These are phyloP conservation scores for Camelina hispida DNA, from an alignment of 345 rosid species.

Conservation along the genomic window DNA sequence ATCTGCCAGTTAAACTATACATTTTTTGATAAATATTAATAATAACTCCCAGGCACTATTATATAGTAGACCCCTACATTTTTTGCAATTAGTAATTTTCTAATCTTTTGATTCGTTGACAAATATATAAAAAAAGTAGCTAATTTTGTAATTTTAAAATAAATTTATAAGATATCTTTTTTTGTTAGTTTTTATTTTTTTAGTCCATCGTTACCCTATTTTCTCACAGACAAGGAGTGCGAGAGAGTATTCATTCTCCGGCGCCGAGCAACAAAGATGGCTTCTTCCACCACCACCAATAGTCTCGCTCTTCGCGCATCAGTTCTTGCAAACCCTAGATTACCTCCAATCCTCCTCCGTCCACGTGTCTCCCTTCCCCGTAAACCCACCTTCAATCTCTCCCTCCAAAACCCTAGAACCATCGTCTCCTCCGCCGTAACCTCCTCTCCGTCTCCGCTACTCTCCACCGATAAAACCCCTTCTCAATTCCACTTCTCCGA, in stretches of 20 bases:
- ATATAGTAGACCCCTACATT: no score
- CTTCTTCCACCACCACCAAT: slow-evolving; percentile 32
- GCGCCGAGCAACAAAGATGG: slow-evolving; percentile 33
- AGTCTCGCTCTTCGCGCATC: slow-evolving; percentile 30
- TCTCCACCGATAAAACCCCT: not conserved
- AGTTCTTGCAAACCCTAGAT: not conserved
- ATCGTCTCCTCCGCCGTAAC: slow-evolving; percentile 37
- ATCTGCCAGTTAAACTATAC: no score
- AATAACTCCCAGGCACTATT: no score
- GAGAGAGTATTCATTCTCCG: not conserved
- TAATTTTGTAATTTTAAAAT: no score
- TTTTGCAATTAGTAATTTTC: no score
- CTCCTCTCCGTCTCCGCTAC: slow-evolving; percentile 35
- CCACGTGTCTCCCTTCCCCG: slow-evolving; percentile 18
- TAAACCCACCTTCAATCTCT: slow-evolving; percentile 30
- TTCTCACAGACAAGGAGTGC: not conserved
- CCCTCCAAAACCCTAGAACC: slow-evolving; percentile 26
- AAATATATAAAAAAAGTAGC: no score
- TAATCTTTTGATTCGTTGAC: no score
- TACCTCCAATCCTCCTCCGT: not conserved
- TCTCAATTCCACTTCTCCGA: slow-evolving; percentile 41
- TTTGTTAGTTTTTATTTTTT: no score
- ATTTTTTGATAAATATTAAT: no score
- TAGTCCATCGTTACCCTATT: not conserved
- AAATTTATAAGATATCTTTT: no score